Evolutionary conservation across 345 rosid species (phyloP).

Genomic region (Excoecaria cochinchinensis): DNA sequence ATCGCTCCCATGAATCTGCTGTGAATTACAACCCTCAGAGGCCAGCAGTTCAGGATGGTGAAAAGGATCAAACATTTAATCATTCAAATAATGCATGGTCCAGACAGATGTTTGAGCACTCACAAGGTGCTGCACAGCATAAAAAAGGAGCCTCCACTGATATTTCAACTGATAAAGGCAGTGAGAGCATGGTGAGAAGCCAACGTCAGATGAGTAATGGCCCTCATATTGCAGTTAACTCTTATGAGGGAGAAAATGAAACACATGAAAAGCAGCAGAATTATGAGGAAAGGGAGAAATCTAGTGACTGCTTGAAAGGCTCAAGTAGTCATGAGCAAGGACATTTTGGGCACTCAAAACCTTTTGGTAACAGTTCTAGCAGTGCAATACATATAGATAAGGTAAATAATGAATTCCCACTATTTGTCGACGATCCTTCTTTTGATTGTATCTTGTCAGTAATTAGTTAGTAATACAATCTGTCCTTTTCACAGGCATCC

Average conservation of each 20-base stretch:
- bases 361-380: slow-evolving; percentile 24
- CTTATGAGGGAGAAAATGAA: slow-evolving; percentile 23
- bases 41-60: slow-evolving; percentile 28
- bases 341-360: slow-evolving; percentile 24
- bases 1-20: slow-evolving; percentile 34
- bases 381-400: slow-evolving; percentile 25
- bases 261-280: slow-evolving; percentile 22
- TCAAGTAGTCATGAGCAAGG: slow-evolving; percentile 24
- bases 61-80: slow-evolving; percentile 33
- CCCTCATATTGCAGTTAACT: slow-evolving; percentile 3
- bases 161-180: slow-evolving; percentile 14
- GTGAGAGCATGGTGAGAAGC: slow-evolving; percentile 18
- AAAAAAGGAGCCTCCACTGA: slow-evolving; percentile 19
- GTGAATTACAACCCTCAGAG: slow-evolving; percentile 45
- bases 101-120: slow-evolving; percentile 34
- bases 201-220: slow-evolving; percentile 25
- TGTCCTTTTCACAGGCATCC: slow-evolving; percentile 24
- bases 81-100: slow-evolving; percentile 42
- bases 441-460: neutral
- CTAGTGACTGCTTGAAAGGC: slow-evolving; percentile 27
- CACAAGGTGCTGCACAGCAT: slow-evolving; percentile 21
- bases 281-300: slow-evolving; percentile 26
- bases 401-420: slow-evolving; percentile 17
- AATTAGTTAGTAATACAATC: neutral
- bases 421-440: neutral